Conservation (phyloP, 176 grass and related monocot genomes). For the Areca catechu region DNA sequence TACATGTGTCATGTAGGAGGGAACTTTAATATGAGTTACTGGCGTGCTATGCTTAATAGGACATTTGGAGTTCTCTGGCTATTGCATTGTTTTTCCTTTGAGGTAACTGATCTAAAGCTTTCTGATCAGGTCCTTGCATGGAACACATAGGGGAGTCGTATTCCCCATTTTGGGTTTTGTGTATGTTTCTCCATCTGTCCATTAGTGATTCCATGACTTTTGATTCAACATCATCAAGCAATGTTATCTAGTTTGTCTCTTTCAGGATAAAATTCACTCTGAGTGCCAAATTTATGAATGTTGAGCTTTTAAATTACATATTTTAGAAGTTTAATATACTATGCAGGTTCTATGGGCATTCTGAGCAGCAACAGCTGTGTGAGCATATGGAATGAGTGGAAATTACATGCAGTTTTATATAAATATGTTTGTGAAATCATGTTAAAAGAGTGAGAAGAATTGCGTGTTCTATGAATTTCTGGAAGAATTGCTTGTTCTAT, state of each 20-base stretch:
- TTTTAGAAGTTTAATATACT: too few relatives aligned
- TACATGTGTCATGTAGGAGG: constrained; percentile 42
- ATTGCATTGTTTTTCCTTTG: constrained; percentile 45
- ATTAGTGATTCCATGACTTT: too few relatives aligned
- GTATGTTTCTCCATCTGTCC: background rate
- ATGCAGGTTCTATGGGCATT: too few relatives aligned
- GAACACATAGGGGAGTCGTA: background rate
- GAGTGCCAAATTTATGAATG: background rate
- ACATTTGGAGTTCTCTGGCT: constrained; percentile 38
- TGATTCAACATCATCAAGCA: background rate
- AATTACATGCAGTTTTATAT: too few relatives aligned
- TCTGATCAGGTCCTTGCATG: constrained; percentile 6
- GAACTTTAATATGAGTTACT: constrained; percentile 31
- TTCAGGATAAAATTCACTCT: background rate
- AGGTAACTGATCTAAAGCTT: constrained; percentile 35
- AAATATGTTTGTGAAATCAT: too few relatives aligned
- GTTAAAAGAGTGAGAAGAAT: too few relatives aligned
- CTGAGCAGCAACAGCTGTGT: too few relatives aligned
- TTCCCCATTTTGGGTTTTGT: constrained; percentile 5
- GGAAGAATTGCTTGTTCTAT: too few relatives aligned
- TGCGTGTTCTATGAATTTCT: too few relatives aligned
- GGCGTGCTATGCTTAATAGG: constrained; percentile 29
- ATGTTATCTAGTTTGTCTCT: background rate
- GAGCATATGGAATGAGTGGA: too few relatives aligned
- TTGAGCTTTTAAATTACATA: too few relatives aligned